Percentiles rank a stretch among this genome's conserved stretches.
Conservation (phyloP, 2,329 filamentous ascomycete genomes). For the Lecanoromycetidae sp. region DNA sequence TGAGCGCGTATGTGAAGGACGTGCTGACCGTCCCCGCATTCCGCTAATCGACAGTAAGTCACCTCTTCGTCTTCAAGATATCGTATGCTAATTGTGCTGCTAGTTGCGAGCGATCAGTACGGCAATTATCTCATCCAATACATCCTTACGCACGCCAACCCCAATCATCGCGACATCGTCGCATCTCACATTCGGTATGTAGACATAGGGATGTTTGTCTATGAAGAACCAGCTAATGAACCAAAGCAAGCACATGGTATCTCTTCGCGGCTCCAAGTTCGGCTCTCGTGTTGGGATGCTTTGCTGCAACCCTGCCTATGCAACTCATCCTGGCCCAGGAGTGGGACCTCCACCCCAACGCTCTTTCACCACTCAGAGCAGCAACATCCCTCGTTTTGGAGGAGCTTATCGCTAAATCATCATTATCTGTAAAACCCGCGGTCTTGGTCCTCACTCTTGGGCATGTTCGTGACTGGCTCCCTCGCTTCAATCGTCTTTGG, state of each 20-base stretch:
- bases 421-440: no score
- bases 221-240: constrained; percentile 1
- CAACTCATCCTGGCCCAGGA: constrained; percentile 78
- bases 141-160: constrained; percentile 77
- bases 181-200: constrained; percentile 69
- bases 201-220: neutral
- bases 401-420: constrained; percentile 47
- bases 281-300: constrained; percentile 97
- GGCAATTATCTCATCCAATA: constrained; percentile 98
- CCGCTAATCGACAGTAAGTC: constrained; percentile 78
- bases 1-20: constrained; percentile 84
- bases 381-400: constrained; percentile 42
- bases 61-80: neutral
- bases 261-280: constrained; percentile 93
- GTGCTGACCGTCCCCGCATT: constrained; percentile 82
- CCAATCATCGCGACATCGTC: constrained; percentile 85
- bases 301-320: constrained; percentile 85
- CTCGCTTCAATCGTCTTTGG: constrained; percentile 1
- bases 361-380: constrained; percentile 42
- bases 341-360: constrained; percentile 52
- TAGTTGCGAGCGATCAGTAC: constrained; percentile 90
- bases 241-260: constrained; percentile 87
- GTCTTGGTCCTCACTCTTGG: constrained; percentile 8
- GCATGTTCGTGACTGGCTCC: constrained; percentile 6
- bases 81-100: neutral